A percentile compares a stretch with the other conserved stretches of the same genome.
Conservation (phyloP, 352 stramenopile species). For the Thalassiosira ordinaria region DNA sequence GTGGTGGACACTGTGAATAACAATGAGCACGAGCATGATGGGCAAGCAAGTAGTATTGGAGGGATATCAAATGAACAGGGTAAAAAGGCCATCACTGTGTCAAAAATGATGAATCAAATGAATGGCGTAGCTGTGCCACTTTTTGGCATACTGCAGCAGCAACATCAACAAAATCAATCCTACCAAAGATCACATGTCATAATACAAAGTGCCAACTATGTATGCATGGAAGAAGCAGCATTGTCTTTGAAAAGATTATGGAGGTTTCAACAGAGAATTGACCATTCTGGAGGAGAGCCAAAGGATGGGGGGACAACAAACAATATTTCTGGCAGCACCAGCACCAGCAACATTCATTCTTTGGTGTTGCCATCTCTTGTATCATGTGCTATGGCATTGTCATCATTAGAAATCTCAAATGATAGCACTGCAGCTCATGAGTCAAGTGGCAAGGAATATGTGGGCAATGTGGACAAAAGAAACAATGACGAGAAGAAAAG, state of each 20-base stretch:
- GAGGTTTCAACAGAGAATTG: slow-evolving; percentile 2
- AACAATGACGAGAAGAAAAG: not conserved
- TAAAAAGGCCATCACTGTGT: no score
- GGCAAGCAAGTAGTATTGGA: not conserved
- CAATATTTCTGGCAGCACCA: not conserved
- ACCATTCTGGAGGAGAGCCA: not conserved
- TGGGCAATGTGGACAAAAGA: not conserved
- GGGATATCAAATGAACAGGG: no score
- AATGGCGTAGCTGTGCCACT: slow-evolving; percentile 18
- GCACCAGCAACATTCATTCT: not conserved
- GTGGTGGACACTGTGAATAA: not conserved
- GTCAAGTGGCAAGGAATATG: not conserved
- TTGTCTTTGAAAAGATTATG: slow-evolving; percentile 12
- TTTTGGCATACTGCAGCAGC: slow-evolving; percentile 13
- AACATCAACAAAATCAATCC: not conserved
- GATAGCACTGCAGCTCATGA: not conserved
- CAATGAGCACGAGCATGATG: not conserved
- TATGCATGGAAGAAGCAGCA: slow-evolving; percentile 35
- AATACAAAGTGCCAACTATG: slow-evolving; percentile 25
- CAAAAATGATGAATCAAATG: slow-evolving; percentile 10
- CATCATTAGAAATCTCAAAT: slow-evolving; percentile 31
- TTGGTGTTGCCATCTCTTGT: slow-evolving; percentile 43
- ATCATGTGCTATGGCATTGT: slow-evolving; percentile 38
- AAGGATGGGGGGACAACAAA: not conserved
- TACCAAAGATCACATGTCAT: slow-evolving; percentile 13